These are phyloP conservation scores for Colletotrichum abscissum DNA, from an alignment of 2,329 filamentous ascomycete species.

Conservation along the genomic window DNA sequence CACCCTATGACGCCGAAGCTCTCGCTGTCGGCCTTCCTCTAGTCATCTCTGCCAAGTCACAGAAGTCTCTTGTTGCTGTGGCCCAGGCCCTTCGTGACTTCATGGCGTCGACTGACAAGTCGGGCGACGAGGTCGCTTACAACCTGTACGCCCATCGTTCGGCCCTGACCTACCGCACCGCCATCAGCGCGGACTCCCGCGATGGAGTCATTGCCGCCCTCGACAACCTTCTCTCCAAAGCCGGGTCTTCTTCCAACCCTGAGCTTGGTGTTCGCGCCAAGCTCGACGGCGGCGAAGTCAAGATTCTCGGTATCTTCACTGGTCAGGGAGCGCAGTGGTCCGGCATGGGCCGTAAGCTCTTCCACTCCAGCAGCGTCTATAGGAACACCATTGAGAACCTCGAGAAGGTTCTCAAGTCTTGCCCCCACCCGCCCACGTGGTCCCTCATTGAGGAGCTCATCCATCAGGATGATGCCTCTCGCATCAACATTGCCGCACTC, in stretches of 20 bases:
- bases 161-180: slow-evolving; percentile 24
- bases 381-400: slow-evolving; percentile 34
- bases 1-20: background rate
- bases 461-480: slow-evolving; percentile 22
- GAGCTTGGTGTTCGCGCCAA: slow-evolving; percentile 32
- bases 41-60: slow-evolving; percentile 32
- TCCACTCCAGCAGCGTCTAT: slow-evolving; percentile 26
- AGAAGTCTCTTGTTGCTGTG: slow-evolving; percentile 30
- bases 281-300: slow-evolving; percentile 24
- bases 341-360: slow-evolving; percentile 45
- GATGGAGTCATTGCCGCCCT: slow-evolving; percentile 13
- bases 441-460: slow-evolving; percentile 38
- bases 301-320: slow-evolving; percentile 45
- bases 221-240: slow-evolving; percentile 25
- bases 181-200: slow-evolving; percentile 16
- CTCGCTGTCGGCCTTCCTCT: slow-evolving; percentile 13
- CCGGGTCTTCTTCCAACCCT: slow-evolving; percentile 13
- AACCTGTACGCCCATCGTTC: slow-evolving; percentile 25
- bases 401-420: slow-evolving; percentile 26
- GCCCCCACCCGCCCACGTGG: slow-evolving; percentile 12
- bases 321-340: slow-evolving; percentile 49
- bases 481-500: slow-evolving; percentile 38
- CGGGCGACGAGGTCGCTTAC: slow-evolving; percentile 26
- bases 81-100: slow-evolving; percentile 20
- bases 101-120: background rate